Base-by-base conservation (phyloP, 176 grass and related monocot genomes). In the Triticum urartu region DNA sequence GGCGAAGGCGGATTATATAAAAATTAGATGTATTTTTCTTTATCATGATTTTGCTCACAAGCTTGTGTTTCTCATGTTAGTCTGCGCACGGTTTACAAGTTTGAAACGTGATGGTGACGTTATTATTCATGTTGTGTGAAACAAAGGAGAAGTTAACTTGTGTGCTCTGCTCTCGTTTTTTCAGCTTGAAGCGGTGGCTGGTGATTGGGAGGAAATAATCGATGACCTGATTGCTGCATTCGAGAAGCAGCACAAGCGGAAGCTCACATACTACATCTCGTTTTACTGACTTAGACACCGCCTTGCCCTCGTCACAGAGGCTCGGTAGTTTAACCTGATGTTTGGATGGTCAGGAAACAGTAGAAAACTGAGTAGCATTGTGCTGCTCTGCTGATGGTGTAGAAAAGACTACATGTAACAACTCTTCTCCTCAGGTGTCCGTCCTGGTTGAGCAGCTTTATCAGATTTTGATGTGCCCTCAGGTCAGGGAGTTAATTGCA, bases 171-270 rank as follows among this genome's bases (percentile, higher is more conserved):
- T 54, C 50, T 7, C 50, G 15, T 80, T 21, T 25, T 79, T 80
- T 21, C 89, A 91, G 89, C 76, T 87, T 68, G 75, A 84, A 87
- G 85, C 35, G 60, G 52, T 79, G 63, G 81, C 75, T 48, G 68
- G 69, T 50, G 85, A 75, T 74, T 84, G 85, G 89, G 89, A 91
- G 68, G 81, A 84, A 74, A 87, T 84, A n/a, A 87, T 84, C 9
- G 89, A 91, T 84, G 85, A 87, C 75, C 58, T 91, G 80, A 59
- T 91, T 75, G 68, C n/a, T 60, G 21, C 36, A 61, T 91, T 91
- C n/a, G 85, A 89, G 85, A 87, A 80, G 67, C 89, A 87, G 68
- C 80, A 91, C 81, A 87, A 87, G 62, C 60, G 81, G 81, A 87
- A 75, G 69, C 81, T 91, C 25, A 45, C 81, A 64, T 91, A 88